Evolutionary conservation across 805 yeast genomes (phyloP), one percentile per base, ranked within the genome.

Genomic region (Blastobotrys americana): DNA sequence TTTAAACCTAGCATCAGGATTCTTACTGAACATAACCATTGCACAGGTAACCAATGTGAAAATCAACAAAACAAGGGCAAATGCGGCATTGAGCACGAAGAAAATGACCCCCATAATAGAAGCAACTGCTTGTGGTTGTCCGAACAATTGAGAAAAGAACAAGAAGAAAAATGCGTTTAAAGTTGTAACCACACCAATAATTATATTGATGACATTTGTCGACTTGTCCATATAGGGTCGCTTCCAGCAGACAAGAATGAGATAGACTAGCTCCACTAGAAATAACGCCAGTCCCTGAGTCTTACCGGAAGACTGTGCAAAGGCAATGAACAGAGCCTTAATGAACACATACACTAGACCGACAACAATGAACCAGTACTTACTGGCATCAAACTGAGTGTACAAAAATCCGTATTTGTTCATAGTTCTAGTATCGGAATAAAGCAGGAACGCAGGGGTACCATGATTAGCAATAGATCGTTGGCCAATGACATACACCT

Each of bases 71-170:
- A 86, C 71, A 52, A 85, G 71, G 5, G 95, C 78, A 59, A 84
- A 88, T 3, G 90, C 94, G 4, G 96, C 96, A 62, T 89, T 89
- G 61, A 89, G 63, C 45, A 89, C 73, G 63, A 89, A 89, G 66
- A 85, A 89, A 1, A 89, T 72, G 78, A 95, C 83, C 0, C 94
- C 97, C 95, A 89, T 85, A 45, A 89, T 77, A 1, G 95, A 81
- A 10, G 80, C 70, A 9, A 85, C 96, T 5, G 77, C 74, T 17
- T 79, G 80, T 5, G 86, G 80, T 66, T 88, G 96, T 41, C 82
- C 80, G 66, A 84, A 87, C 50, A 89, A 67, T 57, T 83, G 81
- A 3, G 95, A 84, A 60, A 87, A 89, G 70, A 89, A 89, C 51
- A 85, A 60, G 68, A 86, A 89, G 50, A 89, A 72, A 64, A 87